Conservation (phyloP, 2,329 filamentous ascomycete genomes). For the Amauroascus niger region DNA sequence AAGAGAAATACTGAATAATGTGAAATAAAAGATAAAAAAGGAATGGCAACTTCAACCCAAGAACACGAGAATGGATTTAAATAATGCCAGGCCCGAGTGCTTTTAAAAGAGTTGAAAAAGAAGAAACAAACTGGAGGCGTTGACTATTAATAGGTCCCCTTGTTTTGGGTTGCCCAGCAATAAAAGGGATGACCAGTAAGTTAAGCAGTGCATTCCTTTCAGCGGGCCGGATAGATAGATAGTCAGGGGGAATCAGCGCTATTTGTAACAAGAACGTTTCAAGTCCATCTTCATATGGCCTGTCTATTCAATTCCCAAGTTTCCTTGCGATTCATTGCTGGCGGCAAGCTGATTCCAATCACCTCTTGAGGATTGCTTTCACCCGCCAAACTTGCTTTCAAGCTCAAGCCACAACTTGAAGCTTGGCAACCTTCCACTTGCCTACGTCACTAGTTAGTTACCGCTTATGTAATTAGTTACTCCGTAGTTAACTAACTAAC, state of each 20-base stretch:
- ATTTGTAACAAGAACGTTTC: not conserved
- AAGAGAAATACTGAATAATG: not conserved
- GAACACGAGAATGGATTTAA: not conserved
- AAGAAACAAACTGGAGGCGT: not conserved
- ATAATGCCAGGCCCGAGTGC: not conserved
- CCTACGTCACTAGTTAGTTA: too few species aligned
- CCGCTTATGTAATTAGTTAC: too few species aligned
- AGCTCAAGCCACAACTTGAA: too few species aligned
- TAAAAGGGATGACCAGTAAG: not conserved
- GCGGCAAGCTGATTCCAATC: slow-evolving; percentile 9
- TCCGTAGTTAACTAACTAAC: too few species aligned
- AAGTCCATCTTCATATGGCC: not conserved
- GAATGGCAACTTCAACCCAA: not conserved
- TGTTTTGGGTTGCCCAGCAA: too few species aligned
- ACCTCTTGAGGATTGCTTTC: not conserved
- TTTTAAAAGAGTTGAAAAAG: not conserved
- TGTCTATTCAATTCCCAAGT: not conserved
- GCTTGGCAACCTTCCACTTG: too few species aligned
- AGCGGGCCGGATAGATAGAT: not conserved
- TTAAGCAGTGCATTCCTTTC: not conserved
- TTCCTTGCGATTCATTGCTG: not conserved
- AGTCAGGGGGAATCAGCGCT: not conserved
- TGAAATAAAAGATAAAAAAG: not conserved
- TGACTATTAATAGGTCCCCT: not conserved
- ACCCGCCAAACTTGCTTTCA: too few species aligned